phyloP scores from a whole-genome alignment of 140 eudicot species.

The Stevia rebaudiana region DNA sequence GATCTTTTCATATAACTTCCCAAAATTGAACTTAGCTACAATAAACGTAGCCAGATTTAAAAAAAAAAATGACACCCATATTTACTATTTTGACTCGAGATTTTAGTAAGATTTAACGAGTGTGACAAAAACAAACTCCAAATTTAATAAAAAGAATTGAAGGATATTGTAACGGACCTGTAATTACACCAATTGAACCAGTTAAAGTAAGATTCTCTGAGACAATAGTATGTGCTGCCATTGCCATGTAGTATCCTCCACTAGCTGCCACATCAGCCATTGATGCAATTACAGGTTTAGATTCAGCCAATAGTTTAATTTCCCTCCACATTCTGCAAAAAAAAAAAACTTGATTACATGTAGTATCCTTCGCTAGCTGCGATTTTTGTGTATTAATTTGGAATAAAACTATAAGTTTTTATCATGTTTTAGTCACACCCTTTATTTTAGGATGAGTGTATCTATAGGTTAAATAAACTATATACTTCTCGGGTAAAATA shows the following conservation, averaged over 20 bases:
- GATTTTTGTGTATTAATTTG: not conserved
- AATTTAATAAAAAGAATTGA: not conserved
- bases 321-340: conserved; percentile 93
- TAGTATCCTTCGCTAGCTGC: not conserved
- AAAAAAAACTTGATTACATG: not conserved
- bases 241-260: conserved; percentile 99
- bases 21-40: conserved; percentile 62
- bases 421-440: not conserved
- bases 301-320: conserved; percentile 63
- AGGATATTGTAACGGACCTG: conserved; percentile 34
- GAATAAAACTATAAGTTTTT: not conserved
- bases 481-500: not conserved
- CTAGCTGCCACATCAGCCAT: conserved; percentile 96
- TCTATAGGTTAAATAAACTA: not conserved
- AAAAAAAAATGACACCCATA: not conserved
- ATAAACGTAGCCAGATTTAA: not conserved
- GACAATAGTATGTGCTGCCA: conserved; percentile 79
- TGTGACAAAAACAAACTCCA: not conserved
- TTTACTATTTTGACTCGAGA: not conserved
- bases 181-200: conserved; percentile 89
- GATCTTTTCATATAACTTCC: conserved; percentile 60
- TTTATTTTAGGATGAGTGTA: not conserved
- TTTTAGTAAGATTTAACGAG: not conserved
- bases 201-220: conserved; percentile 85
- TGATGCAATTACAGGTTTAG: conserved; percentile 84